A percentile compares a stretch with the other conserved stretches of the same genome.
Evolutionary conservation across 805 yeast species (phyloP).

Genomic region (Lachancea dasiensis): DNA sequence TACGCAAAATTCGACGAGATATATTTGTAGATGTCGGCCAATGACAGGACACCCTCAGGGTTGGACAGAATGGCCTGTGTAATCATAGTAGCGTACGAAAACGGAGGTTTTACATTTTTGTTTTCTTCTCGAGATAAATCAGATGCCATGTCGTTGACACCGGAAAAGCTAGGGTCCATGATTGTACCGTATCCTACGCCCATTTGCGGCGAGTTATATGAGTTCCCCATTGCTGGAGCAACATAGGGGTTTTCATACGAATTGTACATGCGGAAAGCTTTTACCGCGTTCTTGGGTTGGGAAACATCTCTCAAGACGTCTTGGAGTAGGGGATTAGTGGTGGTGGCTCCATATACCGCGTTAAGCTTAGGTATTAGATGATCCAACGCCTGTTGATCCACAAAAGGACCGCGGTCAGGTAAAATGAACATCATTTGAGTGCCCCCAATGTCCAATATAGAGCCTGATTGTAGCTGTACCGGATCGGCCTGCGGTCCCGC

Average conservation of each 20-base stretch:
- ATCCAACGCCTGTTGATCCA: conserved; percentile 39
- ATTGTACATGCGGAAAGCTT: conserved; percentile 30
- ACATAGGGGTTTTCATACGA: conserved; percentile 9
- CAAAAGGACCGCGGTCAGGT: conserved; percentile 78
- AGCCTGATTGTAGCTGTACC: conserved; percentile 73
- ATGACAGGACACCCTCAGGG: conserved; percentile 78
- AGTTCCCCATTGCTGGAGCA: conserved; percentile 2
- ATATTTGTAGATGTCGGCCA: conserved; percentile 90
- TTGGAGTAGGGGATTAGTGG: conserved; percentile 15
- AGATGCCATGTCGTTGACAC: conserved; percentile 25
- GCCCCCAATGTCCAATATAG: conserved; percentile 89
- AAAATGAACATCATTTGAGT: conserved; percentile 98
- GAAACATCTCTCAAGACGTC: conserved; percentile 11
- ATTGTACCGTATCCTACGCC: conserved; percentile 12
- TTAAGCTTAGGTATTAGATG: conserved; percentile 31
- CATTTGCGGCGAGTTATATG: conserved; percentile 8
- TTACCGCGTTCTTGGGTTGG: conserved; percentile 21
- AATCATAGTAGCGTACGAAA: conserved; percentile 95
- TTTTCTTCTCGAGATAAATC: conserved; percentile 87
- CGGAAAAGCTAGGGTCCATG: conserved; percentile 11
- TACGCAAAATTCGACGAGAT: conserved; percentile 83
- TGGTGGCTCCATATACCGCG: conserved; percentile 20
- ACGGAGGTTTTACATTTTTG: conserved; percentile 89
- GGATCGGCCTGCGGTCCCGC: conserved; percentile 42
- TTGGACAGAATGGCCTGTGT: conserved; percentile 93